These are phyloP conservation scores for Kockovaella imperatae DNA, from an alignment of 768 basidiomycete genomes.

Conservation along the genomic window DNA sequence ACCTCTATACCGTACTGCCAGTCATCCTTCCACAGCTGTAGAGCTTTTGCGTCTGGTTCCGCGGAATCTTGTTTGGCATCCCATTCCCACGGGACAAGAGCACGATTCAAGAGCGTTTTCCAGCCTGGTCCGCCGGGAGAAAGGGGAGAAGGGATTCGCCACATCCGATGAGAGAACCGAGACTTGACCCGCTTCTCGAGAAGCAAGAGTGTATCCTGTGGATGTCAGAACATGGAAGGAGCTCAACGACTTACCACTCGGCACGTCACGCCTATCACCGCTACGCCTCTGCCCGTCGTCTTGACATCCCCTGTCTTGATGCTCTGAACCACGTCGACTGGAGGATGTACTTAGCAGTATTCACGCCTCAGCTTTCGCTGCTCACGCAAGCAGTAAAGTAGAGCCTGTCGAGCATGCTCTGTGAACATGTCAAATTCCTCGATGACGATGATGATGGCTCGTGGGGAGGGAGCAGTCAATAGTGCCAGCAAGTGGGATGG, in stretches of 20 bases:
- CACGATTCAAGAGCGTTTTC: conserved; percentile 49
- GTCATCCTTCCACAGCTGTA: conserved; percentile 50
- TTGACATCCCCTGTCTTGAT: conserved; percentile 51
- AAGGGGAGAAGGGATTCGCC: conserved; percentile 62
- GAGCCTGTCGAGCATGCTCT: conserved; percentile 78
- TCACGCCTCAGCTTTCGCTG: background rate
- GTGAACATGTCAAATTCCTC: conserved; percentile 94
- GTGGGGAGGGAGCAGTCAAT: conserved; percentile 50
- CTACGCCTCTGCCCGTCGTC: conserved; percentile 56
- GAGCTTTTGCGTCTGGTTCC: conserved; percentile 20
- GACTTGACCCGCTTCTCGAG: conserved; percentile 97
- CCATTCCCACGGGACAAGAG: conserved; percentile 31
- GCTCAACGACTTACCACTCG: conserved; percentile 50
- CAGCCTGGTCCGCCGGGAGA: conserved; percentile 52
- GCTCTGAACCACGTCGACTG: conserved; percentile 82
- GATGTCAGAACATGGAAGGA: background rate
- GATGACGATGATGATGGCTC: conserved; percentile 72
- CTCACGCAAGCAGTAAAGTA: conserved; percentile 76
- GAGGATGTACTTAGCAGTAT: background rate
- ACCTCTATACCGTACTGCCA: conserved; percentile 58
- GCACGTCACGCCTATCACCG: conserved; percentile 76
- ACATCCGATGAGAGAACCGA: conserved; percentile 85
- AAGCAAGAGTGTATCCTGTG: conserved; percentile 67
- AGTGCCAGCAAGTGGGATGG: conserved; percentile 53
- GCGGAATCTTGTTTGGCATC: conserved; percentile 2